These are phyloP conservation scores for Buddleja alternifolia DNA, from an alignment of 257 asterid species.

Conservation along the genomic window DNA sequence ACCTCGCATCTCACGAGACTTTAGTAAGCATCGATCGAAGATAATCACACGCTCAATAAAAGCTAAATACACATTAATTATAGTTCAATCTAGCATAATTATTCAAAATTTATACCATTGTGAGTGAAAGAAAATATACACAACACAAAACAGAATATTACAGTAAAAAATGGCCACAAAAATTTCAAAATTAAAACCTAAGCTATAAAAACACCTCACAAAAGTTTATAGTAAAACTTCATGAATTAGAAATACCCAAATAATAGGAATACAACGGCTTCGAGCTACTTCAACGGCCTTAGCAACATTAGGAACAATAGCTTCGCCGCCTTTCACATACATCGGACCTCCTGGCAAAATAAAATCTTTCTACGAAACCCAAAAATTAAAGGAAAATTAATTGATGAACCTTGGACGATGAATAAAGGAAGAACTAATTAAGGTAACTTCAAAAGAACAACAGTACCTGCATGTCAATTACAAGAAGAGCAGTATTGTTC, in stretches of 20 bases:
- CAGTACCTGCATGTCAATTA: slow-evolving; percentile 95
- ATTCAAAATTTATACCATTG: background rate
- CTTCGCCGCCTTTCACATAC: slow-evolving; percentile 65
- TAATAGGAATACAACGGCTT: slow-evolving; percentile 59
- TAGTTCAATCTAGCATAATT: background rate
- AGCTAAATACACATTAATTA: background rate
- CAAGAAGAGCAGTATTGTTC: slow-evolving; percentile 76
- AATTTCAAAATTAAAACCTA: too few relatives aligned
- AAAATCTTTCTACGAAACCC: slow-evolving; percentile 69
- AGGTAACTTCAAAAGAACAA: background rate
- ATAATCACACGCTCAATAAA: background rate
- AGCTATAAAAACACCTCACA: too few relatives aligned
- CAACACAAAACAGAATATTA: too few relatives aligned
- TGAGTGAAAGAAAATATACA: too few relatives aligned
- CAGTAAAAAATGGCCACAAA: too few relatives aligned
- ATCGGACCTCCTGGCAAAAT: slow-evolving; percentile 64
- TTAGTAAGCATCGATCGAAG: background rate
- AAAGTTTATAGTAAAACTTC: slow-evolving; percentile 2
- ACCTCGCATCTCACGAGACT: too few relatives aligned
- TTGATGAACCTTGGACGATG: too few relatives aligned
- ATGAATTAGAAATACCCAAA: slow-evolving; percentile 59
- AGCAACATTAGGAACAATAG: slow-evolving; percentile 69
- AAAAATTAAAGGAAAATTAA: background rate
- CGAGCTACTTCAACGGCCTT: slow-evolving; percentile 74
- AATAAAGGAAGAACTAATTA: background rate